Evolutionary conservation across 1,139 yeast genomes (phyloP), one percentile per base, ranked within the genome.

Genomic region (Nakaseomyces bracarensis): DNA sequence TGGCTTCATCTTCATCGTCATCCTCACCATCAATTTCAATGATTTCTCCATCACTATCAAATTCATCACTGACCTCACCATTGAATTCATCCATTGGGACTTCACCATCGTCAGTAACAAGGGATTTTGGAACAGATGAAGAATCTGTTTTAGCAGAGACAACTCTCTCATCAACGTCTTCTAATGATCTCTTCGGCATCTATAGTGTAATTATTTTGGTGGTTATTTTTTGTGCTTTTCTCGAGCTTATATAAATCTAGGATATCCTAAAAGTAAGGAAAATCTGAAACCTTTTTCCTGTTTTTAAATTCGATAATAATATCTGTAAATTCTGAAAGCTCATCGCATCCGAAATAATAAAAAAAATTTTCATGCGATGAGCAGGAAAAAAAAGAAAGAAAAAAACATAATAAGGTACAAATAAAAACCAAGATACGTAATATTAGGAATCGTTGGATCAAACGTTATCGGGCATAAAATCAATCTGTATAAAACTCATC

Each of bases 41-140:
- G 61, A 82, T 81, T 58, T 83, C 94, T 45, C 85, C 96, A 54
- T 91, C 97, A 64, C 93, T 81, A 60, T 87, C 97, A 55, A 80
- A 85, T 50, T 91, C 96, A 63, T 89, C 98, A 42, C 95, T 95
- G 54, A 85, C 86, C 27, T 94, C 87, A 63, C 85, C 96, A 64
- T 87, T 96, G 62, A 85, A 83, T 57, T 83, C 95, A 27, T 95
- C 96, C 79, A 84, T 78, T 21, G 81, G 86, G 36, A 69, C 70
- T 44, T 77, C 81, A 15, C 56, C 64, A 5, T 57, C 61, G 13
- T 55, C 61, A 13, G 58, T 54, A n/a, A 43, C 49, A 13, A 57
- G 46, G 4, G 36, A 15, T 26, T 55, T 55, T 31, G 75, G 72
- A 13, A 56, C 60, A 22, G 64, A 54, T 14, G 54, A 52, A 6